Base-by-base conservation (phyloP, 208 protist genomes). In the Wallacemonas sp. region DNA sequence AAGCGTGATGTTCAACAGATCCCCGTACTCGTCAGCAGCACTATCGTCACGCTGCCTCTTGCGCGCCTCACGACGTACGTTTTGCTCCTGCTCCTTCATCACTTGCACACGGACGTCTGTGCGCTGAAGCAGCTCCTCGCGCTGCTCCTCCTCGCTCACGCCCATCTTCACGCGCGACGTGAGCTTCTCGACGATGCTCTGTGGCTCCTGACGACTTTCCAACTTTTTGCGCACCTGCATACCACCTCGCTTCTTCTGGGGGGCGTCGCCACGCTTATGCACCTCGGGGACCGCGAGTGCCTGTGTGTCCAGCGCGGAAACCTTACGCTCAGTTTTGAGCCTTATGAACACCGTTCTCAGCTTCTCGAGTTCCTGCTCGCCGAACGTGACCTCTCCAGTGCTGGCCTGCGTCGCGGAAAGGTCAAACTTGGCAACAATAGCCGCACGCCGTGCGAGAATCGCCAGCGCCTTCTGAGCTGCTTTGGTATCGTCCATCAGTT, bases 101-200 rank as follows among this genome's bases (percentile, higher is more conserved):
- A 92, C 61, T 59, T 82, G 67, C 39, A 72, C 78, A 2, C 85
- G 81, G 38, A 95, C 67, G 25, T 89, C 87, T 31, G 72, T 69
- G 48, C 86, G 77, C 72, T 88, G 82, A 50, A 92, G 77, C 20
- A 91, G 70, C 41, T 76, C 68, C 46, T 79, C 76, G 28, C 86
- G 70, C 74, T 95, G 90, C 62, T 87, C 76, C 65, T 93, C 90
- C 63, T 93, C 85, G 62, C 90, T 95, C 5, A 93, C 81, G 25
- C 90, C 90, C 85, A 95, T 90, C 61, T 82, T 80, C 23, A 95
- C 82, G 31, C 86, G 78, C 61, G 86, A 79, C 31, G 86, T 76
- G 20, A 86, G 84, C 29, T 69, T 71, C 67, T 88, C 85, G 25
- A 95, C 61, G n/a, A 84, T 82, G 36, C 77, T 80, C 18, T 67